Conservation (phyloP, 306 rosid species). For the Hippophae rhamnoides region DNA sequence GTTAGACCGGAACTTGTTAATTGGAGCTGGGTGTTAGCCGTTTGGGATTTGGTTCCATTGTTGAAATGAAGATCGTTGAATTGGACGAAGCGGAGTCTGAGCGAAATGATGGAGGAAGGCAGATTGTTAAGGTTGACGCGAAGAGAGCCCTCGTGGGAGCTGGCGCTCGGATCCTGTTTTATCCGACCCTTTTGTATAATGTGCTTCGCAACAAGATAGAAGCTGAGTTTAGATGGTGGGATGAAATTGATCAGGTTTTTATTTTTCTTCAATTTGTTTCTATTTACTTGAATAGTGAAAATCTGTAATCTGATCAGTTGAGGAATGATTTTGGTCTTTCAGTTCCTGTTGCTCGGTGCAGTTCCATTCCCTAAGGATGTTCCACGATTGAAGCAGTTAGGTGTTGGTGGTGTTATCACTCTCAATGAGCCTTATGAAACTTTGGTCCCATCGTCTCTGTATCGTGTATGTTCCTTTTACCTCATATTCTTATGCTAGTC, state of each 20-base stretch:
- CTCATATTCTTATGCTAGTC: not conserved
- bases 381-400: slow-evolving; percentile 77
- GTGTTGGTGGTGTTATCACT: slow-evolving; percentile 95
- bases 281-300: not conserved
- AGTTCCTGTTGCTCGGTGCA: slow-evolving; percentile 84
- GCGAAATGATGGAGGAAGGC: too few relatives aligned
- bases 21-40: too few relatives aligned
- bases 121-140: too few relatives aligned
- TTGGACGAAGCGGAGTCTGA: too few relatives aligned
- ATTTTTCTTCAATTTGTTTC: not conserved
- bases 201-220: slow-evolving; percentile 76
- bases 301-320: too few relatives aligned
- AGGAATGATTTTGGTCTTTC: not conserved
- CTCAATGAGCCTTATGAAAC: slow-evolving; percentile 91
- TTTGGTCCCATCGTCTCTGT: slow-evolving; percentile 67
- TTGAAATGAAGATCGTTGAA: too few relatives aligned
- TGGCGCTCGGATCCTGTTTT: too few relatives aligned
- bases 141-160: slow-evolving; percentile 17
- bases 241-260: slow-evolving; percentile 83
- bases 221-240: slow-evolving; percentile 98
- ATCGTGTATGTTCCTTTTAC: slow-evolving; percentile 44
- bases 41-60: too few relatives aligned
- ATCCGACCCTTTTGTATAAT: too few relatives aligned
- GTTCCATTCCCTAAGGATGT: slow-evolving; percentile 96
- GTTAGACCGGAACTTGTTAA: too few relatives aligned